These are phyloP conservation scores for Diaporthe vexans DNA, from an alignment of 2,329 filamentous ascomycete genomes.

Conservation along the genomic window DNA sequence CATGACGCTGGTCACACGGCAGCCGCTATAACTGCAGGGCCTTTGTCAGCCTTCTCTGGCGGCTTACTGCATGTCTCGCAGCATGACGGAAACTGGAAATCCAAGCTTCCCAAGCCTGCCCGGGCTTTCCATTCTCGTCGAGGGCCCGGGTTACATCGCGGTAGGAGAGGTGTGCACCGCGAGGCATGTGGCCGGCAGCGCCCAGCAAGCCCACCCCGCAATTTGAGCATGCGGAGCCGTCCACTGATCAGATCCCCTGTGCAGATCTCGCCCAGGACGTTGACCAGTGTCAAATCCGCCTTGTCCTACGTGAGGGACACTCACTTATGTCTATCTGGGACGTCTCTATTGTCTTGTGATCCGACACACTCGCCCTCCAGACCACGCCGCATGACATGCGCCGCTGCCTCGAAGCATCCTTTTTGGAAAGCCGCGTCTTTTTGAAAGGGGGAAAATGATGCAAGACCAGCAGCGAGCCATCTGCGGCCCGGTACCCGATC, in stretches of 20 bases:
- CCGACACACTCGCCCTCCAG: neutral
- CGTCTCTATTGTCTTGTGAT: constrained; percentile 10
- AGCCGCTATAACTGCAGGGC: constrained; percentile 1
- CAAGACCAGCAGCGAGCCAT: neutral
- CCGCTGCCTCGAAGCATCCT: neutral
- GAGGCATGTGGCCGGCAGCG: constrained; percentile 30
- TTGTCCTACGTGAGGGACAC: neutral
- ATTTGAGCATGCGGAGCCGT: constrained; percentile 36
- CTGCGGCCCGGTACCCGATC: neutral
- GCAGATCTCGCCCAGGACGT: constrained; percentile 2
- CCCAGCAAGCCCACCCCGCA: constrained; percentile 28
- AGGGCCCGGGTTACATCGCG: constrained; percentile 19
- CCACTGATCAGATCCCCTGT: constrained; percentile 34
- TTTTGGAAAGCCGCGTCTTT: neutral
- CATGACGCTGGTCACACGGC: constrained; percentile 11
- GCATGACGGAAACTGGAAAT: constrained; percentile 19
- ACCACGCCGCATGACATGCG: neutral
- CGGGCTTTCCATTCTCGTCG: neutral
- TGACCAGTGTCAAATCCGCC: neutral
- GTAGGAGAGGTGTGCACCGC: neutral
- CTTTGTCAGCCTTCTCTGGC: neutral
- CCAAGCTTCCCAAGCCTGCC: neutral
- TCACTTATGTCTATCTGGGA: constrained; percentile 16
- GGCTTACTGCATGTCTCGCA: constrained; percentile 20
- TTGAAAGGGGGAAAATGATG: neutral